Conservation (phyloP, 2,329 filamentous ascomycete species). For the Claviceps fusiformis region DNA sequence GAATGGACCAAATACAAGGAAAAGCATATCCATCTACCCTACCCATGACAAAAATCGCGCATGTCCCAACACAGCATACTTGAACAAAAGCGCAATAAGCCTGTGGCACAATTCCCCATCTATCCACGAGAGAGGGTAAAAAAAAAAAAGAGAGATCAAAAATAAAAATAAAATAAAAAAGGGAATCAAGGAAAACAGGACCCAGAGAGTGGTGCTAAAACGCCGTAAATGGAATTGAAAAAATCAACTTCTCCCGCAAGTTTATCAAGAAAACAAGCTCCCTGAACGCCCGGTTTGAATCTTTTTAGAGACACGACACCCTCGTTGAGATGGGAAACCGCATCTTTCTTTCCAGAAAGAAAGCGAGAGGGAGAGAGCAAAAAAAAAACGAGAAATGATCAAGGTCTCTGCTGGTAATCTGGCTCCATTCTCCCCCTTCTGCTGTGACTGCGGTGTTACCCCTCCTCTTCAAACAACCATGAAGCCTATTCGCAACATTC, state of each 20-base stretch:
- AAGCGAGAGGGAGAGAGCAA: too few relatives aligned
- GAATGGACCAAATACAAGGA: too few relatives aligned
- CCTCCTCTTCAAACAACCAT: constrained; percentile 32
- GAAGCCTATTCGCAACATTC: constrained; percentile 28
- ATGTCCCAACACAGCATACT: background rate
- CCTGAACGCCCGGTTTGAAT: background rate
- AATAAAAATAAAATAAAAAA: too few relatives aligned
- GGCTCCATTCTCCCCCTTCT: constrained; percentile 23
- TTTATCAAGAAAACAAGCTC: background rate
- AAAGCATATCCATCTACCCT: too few relatives aligned
- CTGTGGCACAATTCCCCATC: background rate
- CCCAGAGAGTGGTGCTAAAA: background rate
- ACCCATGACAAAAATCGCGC: too few relatives aligned
- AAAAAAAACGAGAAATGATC: background rate
- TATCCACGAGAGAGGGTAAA: background rate
- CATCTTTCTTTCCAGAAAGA: background rate
- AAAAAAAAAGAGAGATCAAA: background rate
- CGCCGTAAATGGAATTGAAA: background rate
- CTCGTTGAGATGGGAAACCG: background rate
- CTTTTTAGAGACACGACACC: background rate
- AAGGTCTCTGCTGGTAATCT: constrained; percentile 10
- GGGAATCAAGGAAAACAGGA: background rate
- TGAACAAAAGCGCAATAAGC: background rate
- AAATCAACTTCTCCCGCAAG: background rate
- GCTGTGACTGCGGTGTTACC: constrained; percentile 13